Evolutionary conservation across 306 rosid species (phyloP).

Genomic region (Clitoria ternatea): DNA sequence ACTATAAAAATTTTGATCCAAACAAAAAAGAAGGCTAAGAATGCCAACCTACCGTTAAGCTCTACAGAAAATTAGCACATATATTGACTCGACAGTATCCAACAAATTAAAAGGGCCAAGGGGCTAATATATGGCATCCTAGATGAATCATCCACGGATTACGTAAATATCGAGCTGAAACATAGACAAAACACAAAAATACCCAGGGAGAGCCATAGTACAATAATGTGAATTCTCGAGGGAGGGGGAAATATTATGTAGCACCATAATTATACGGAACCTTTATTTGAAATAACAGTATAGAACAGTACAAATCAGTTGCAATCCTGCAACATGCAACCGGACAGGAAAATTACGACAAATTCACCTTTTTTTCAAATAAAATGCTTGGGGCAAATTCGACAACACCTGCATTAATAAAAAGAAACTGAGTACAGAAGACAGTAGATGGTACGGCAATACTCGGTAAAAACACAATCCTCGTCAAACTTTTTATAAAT

Average conservation of each 20-base stretch:
- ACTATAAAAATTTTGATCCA: too few species aligned
- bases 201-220: not conserved
- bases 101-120: too few species aligned
- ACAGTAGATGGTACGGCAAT: not conserved
- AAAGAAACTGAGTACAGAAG: not conserved
- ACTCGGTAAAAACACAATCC: not conserved
- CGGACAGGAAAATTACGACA: not conserved
- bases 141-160: too few species aligned
- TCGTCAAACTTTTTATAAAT: not conserved
- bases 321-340: constrained; percentile 12
- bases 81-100: too few species aligned
- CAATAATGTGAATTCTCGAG: not conserved
- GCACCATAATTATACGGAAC: constrained; percentile 15
- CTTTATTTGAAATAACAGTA: constrained; percentile 23
- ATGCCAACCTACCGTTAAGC: too few species aligned
- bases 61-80: too few species aligned
- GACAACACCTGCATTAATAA: constrained; percentile 22
- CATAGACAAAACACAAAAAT: too few species aligned
- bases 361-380: not conserved
- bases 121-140: too few species aligned
- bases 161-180: too few species aligned
- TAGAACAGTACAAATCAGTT: constrained; percentile 3
- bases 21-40: too few species aligned
- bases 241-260: not conserved
- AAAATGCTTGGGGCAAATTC: constrained; percentile 10